phyloP scores from a whole-genome alignment of 179 eudicot genomes.

The Pouteria campechiana region DNA sequence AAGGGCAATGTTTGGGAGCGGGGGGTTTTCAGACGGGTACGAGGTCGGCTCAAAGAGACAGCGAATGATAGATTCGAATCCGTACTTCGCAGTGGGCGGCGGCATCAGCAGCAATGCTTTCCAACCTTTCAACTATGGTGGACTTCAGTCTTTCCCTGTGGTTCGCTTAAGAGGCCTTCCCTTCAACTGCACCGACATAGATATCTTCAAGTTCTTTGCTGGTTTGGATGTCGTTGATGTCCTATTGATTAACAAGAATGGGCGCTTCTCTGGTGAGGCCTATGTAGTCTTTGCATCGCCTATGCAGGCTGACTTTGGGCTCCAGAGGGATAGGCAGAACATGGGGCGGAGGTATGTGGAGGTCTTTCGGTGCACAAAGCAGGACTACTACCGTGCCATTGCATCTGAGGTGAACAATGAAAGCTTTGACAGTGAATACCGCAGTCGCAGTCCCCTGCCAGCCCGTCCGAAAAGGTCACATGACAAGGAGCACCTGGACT shows the following conservation, averaged over 20 bases:
- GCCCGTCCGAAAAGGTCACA: slow-evolving; percentile 36
- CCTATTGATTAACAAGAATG: slow-evolving; percentile 56
- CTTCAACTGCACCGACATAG: slow-evolving; percentile 68
- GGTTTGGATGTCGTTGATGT: slow-evolving; percentile 78
- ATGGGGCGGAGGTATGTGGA: slow-evolving; percentile 88
- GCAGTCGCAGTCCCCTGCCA: slow-evolving; percentile 32
- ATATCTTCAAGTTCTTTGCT: slow-evolving; percentile 64
- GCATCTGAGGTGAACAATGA: slow-evolving; percentile 63
- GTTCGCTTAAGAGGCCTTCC: slow-evolving; percentile 89
- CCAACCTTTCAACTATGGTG: slow-evolving; percentile 32
- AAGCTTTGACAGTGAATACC: slow-evolving; percentile 37
- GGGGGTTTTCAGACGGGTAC: slow-evolving; percentile 97
- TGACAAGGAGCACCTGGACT: slow-evolving; percentile 64
- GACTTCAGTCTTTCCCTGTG: slow-evolving; percentile 64
- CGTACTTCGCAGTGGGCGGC: slow-evolving; percentile 94
- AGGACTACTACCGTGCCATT: slow-evolving; percentile 74
- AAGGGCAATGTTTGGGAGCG: slow-evolving; percentile 96
- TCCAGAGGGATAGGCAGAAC: slow-evolving; percentile 62
- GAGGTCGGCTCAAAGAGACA: slow-evolving; percentile 99
- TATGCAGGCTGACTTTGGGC: slow-evolving; percentile 60
- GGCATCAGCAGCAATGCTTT: slow-evolving; percentile 36
- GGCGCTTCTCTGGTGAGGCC: slow-evolving; percentile 70
- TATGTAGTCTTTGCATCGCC: slow-evolving; percentile 61
- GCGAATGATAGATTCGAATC: slow-evolving; percentile 92
- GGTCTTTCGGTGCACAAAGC: slow-evolving; percentile 75